Base-by-base conservation (phyloP, 1,284 basidiomycete genomes). In the Leccinum huronense region DNA sequence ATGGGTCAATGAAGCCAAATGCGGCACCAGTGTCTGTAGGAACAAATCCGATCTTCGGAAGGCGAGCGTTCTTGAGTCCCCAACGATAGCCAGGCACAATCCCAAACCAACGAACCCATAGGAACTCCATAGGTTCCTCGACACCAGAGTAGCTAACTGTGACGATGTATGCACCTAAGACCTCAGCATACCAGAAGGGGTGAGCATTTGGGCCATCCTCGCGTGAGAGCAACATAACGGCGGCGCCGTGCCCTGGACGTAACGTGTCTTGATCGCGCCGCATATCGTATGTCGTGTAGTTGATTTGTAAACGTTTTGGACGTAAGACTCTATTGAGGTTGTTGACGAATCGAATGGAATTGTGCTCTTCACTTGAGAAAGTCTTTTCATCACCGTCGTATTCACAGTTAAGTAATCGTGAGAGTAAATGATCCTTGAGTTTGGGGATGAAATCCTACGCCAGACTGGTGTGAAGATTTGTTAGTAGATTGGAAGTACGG, bases 341-440 rank as follows among this genome's bases (percentile, higher is more conserved):
- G 13, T 65, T 56, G 1, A 69, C 7, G 0, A 66, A 62, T 0
- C 2, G 3, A 1, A 67, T 0, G 1, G 54, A 11, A 10, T 19
- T 13, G 0, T 7, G 11, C 5, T 71, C 60, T 0, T 55, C 10
- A 0, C n/a, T 42, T n/a, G 4, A 57, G 33, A 1, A 73, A 23
- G 13, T 27, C 23, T 5, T 11, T 13, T 53, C 27, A 13, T 53
- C 51, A 30, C 51, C 51, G 10, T 53, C 51, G 13, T 53, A 53
- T 53, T 53, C 51, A 16, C 23, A 19, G 13, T 53, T 30, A 27
- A 53, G 51, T 10, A 53, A 19, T 9, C 57, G 10, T 0, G 59
- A 31, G 0, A 73, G 54, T 0, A 73, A 48, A n/a, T 73, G 71
- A 33, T 66, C 51, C 42, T 70, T 69, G 0, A 73, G 63, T 2